Percentiles rank a stretch among this genome's conserved stretches.
These are phyloP conservation scores for Telfairia occidentalis DNA, from an alignment of 331 rosid species.

Conservation along the genomic window DNA sequence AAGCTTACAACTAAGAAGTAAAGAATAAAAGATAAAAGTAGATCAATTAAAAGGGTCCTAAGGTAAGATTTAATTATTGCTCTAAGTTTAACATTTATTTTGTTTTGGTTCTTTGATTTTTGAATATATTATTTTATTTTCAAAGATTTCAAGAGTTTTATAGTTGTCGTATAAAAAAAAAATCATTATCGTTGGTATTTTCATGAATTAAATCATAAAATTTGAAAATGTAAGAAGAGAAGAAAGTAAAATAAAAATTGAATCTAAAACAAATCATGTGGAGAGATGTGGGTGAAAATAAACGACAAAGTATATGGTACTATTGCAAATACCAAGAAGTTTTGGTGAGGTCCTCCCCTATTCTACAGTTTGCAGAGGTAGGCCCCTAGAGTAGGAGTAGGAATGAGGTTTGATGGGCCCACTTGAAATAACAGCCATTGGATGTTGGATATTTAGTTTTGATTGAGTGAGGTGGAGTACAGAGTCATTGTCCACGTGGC, in stretches of 20 bases:
- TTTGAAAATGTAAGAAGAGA: too few relatives aligned
- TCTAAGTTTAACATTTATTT: too few relatives aligned
- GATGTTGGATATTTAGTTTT: neutral
- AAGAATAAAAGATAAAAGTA: too few relatives aligned
- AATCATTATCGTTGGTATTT: too few relatives aligned
- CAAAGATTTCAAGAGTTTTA: too few relatives aligned
- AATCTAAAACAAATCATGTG: neutral
- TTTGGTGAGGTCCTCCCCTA: neutral
- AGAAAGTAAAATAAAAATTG: neutral
- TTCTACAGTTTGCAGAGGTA: neutral
- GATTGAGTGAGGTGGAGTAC: neutral
- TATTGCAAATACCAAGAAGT: neutral
- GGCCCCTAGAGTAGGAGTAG: neutral
- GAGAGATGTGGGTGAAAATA: neutral
- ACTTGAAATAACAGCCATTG: neutral
- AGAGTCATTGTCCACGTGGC: slow-evolving; percentile 11
- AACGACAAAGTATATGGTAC: neutral
- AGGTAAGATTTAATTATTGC: too few relatives aligned
- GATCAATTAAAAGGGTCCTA: too few relatives aligned
- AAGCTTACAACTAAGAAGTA: too few relatives aligned
- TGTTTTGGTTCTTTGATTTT: too few relatives aligned
- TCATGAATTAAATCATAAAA: too few relatives aligned
- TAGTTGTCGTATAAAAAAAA: too few relatives aligned
- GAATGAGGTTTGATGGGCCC: neutral
- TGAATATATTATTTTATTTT: too few relatives aligned